A percentile compares a stretch with the other conserved stretches of the same genome.
Conservation (phyloP, 768 basidiomycete species). For the Serendipita sp. region DNA sequence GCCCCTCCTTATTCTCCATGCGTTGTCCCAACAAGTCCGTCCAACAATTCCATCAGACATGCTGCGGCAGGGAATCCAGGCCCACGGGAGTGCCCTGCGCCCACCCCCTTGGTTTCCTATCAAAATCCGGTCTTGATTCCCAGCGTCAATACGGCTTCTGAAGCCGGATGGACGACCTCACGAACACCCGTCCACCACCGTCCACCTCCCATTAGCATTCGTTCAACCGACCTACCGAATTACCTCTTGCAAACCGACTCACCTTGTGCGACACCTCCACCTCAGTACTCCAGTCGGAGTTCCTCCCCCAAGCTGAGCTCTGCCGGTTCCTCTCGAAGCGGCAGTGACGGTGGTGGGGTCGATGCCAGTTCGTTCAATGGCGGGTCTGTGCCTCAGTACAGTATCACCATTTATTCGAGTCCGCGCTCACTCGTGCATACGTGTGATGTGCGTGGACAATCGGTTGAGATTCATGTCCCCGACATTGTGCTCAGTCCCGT, state of each 20-base stretch:
- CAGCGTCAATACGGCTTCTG: not conserved
- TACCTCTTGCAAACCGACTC: not conserved
- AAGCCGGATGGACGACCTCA: not conserved
- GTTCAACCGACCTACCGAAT: not conserved
- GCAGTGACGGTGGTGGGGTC: not conserved
- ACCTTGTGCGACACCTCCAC: conserved; percentile 2
- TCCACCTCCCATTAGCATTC: not conserved
- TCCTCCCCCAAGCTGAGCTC: not conserved
- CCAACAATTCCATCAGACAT: too few species aligned
- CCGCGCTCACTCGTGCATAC: not conserved
- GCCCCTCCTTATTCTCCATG: not conserved
- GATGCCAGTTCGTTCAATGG: not conserved
- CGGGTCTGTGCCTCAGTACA: not conserved
- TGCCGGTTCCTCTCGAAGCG: not conserved
- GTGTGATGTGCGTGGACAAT: not conserved
- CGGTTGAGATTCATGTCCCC: not conserved
- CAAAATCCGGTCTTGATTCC: not conserved
- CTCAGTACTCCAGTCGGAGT: not conserved
- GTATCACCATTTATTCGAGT: conserved; percentile 1
- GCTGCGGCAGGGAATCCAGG: not conserved
- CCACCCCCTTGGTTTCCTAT: not conserved
- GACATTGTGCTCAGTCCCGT: conserved; percentile 1
- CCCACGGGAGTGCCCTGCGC: not conserved
- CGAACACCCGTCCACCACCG: not conserved
- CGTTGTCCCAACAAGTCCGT: too few species aligned